Conservation (phyloP, 768 basidiomycete species). For the Stropharia rugosoannulata region DNA sequence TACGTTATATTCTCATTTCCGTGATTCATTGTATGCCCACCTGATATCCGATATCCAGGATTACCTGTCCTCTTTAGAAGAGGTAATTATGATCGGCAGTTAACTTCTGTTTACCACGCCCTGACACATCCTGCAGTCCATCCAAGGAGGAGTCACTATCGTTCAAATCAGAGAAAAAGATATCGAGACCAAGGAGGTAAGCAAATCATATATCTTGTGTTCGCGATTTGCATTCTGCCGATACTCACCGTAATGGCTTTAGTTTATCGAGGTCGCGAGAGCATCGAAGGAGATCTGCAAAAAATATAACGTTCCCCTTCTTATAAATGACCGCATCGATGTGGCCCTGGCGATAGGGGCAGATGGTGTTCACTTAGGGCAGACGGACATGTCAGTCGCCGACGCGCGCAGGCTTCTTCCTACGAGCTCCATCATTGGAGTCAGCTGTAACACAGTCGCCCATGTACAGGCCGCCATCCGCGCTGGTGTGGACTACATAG, state of each 20-base stretch:
- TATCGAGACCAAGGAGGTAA: conserved; percentile 75
- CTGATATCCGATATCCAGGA: conserved; percentile 37
- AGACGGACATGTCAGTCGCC: conserved; percentile 76
- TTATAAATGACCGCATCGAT: conserved; percentile 90
- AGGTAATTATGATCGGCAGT: conserved; percentile 39
- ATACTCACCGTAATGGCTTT: neutral
- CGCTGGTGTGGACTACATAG: conserved; percentile 80
- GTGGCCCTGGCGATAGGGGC: conserved; percentile 78
- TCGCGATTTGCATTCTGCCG: neutral
- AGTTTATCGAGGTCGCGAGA: conserved; percentile 79
- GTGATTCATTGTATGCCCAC: neutral
- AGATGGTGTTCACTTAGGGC: conserved; percentile 86
- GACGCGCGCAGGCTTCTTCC: conserved; percentile 71
- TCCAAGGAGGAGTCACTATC: conserved; percentile 85
- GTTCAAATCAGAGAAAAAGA: conserved; percentile 91
- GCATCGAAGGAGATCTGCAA: conserved; percentile 71
- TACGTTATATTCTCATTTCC: conserved; percentile 24
- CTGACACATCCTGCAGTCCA: conserved; percentile 43
- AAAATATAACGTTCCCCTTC: conserved; percentile 74
- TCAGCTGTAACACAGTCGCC: conserved; percentile 69
- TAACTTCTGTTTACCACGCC: neutral
- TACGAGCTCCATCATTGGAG: conserved; percentile 68
- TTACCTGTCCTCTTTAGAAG: conserved; percentile 73
- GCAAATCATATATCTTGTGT: conserved; percentile 15
- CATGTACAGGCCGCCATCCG: conserved; percentile 64